Conservation (phyloP, 2,329 filamentous ascomycete species). For the Colletotrichum lentis region DNA sequence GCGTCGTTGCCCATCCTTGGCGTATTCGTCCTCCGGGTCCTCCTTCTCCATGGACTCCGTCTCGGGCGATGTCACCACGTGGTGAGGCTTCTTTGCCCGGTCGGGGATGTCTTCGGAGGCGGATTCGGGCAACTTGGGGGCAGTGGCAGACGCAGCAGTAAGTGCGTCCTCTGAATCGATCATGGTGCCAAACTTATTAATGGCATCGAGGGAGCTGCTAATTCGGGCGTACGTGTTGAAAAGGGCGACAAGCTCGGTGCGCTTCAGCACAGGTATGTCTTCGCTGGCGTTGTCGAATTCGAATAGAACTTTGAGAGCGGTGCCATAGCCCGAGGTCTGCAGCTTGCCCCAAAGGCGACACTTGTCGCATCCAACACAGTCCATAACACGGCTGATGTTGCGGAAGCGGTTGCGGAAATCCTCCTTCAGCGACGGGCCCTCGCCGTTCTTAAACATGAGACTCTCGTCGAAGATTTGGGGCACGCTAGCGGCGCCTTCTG, state of each 20-base stretch:
- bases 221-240: slow-evolving; percentile 94
- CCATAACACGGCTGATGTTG: slow-evolving; percentile 96
- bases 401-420: slow-evolving; percentile 97
- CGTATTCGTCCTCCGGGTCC: slow-evolving; percentile 47
- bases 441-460: slow-evolving; percentile 87
- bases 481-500: slow-evolving; percentile 72
- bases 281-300: slow-evolving; percentile 79
- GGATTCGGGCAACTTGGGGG: slow-evolving; percentile 38
- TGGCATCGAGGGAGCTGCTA: slow-evolving; percentile 78
- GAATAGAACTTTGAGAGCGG: slow-evolving; percentile 93
- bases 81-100: slow-evolving; percentile 55
- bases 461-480: slow-evolving; percentile 91
- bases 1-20: slow-evolving; percentile 43
- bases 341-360: slow-evolving; percentile 98
- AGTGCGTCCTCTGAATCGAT: slow-evolving; percentile 51
- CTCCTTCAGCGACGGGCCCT: slow-evolving; percentile 83
- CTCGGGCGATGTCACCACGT: slow-evolving; percentile 47
- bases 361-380: slow-evolving; percentile 98
- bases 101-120: slow-evolving; percentile 44
- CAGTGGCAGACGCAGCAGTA: slow-evolving; percentile 41
- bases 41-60: slow-evolving; percentile 45
- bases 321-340: slow-evolving; percentile 93
- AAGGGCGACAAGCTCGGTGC: slow-evolving; percentile 92
- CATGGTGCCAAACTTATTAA: slow-evolving; percentile 74
- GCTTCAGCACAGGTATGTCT: slow-evolving; percentile 74